Conservation (phyloP, 2,329 filamentous ascomycete genomes). For the Pseudofabraea citricarpa region DNA sequence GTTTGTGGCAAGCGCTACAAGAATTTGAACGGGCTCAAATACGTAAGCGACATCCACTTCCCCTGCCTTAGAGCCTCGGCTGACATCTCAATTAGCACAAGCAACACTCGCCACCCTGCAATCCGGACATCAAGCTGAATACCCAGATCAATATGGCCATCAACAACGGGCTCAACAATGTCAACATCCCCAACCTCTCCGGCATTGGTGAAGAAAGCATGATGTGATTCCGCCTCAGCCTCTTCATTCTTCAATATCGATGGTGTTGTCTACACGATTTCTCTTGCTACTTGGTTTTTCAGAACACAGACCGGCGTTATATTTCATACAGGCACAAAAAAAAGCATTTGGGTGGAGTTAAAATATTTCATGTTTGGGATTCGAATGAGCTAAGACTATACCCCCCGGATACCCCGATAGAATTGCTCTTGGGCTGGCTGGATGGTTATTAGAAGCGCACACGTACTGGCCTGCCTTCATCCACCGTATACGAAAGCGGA, state of each 20-base stretch:
- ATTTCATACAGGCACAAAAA: slow-evolving; percentile 1
- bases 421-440: slow-evolving; percentile 1
- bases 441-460: neutral
- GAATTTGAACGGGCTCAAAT: slow-evolving; percentile 97
- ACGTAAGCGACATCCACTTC: slow-evolving; percentile 46
- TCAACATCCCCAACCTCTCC: slow-evolving; percentile 39
- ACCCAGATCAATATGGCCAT: slow-evolving; percentile 26
- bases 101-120: slow-evolving; percentile 82
- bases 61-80: slow-evolving; percentile 11
- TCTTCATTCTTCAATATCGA: too few species aligned
- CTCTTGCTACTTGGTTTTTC: neutral
- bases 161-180: slow-evolving; percentile 21
- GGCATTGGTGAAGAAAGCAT: slow-evolving; percentile 51
- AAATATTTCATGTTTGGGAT: neutral
- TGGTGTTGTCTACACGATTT: neutral
- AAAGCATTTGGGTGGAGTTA: slow-evolving; percentile 1
- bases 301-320: slow-evolving; percentile 1
- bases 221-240: slow-evolving; percentile 14
- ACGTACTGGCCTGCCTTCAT: neutral
- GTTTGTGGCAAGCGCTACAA: slow-evolving; percentile 98
- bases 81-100: slow-evolving; percentile 53
- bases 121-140: slow-evolving; percentile 66
- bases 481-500: neutral
- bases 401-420: slow-evolving; percentile 2
- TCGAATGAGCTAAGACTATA: neutral